These are phyloP conservation scores for Vicia sativa DNA, from an alignment of 306 rosid species.

Conservation along the genomic window DNA sequence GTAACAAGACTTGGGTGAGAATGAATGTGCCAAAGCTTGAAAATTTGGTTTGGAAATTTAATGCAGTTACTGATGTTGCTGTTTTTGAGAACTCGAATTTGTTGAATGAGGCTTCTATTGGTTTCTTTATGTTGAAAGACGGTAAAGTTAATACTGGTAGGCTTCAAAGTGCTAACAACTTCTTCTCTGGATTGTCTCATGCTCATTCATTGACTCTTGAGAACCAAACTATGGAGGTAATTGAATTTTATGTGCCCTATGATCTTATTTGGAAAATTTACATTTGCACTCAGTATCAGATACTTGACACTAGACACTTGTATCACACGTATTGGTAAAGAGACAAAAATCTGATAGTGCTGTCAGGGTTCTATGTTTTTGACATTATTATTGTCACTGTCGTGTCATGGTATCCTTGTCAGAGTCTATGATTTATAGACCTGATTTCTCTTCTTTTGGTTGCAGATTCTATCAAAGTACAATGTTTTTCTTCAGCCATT, in stretches of 20 bases:
- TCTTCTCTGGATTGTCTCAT: conserved; percentile 59
- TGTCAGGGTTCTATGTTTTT: too few species aligned
- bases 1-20: conserved; percentile 54
- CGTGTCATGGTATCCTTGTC: too few species aligned
- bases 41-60: conserved; percentile 54
- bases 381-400: too few species aligned
- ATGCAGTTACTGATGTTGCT: conserved; percentile 50
- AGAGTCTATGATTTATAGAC: too few species aligned
- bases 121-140: conserved; percentile 43
- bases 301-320: too few species aligned
- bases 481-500: conserved; percentile 61
- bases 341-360: too few species aligned
- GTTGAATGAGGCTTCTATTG: conserved; percentile 59
- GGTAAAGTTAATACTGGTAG: conserved; percentile 41
- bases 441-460: background rate
- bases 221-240: conserved; percentile 68
- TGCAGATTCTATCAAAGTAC: conserved; percentile 73
- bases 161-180: conserved; percentile 57
- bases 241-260: background rate
- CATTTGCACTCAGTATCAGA: too few species aligned
- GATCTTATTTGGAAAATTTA: too few species aligned
- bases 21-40: conserved; percentile 55
- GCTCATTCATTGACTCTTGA: conserved; percentile 54
- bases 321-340: too few species aligned
- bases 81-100: conserved; percentile 40